Base-by-base conservation (phyloP, 1,284 basidiomycete genomes). In the Puccinia hordei region DNA sequence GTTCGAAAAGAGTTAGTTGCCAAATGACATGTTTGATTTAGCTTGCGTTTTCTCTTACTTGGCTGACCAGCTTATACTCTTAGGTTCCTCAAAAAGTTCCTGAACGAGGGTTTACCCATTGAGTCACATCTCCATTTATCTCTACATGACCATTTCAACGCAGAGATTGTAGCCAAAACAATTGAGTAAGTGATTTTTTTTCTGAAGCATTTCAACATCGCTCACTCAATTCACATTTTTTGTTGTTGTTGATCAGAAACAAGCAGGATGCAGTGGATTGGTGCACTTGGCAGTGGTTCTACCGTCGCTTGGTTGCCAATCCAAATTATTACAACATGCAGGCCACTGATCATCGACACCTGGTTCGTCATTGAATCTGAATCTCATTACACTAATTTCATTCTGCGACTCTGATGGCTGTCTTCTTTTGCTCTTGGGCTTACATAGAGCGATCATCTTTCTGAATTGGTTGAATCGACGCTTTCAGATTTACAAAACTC, bases 161-260 rank as follows among this genome's bases (percentile, higher is more conserved):
- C 96, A 0, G 97, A 99, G 87, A 97, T 99, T 83, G 95, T 95
- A 15, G 94, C 98, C 41, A 95, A 95, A 88, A 99, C 96, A 3
- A 97, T 99, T 82, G 95, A 98, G 87, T 84, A 85, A 53, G 79
- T 55, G 12, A 38, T 12, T 63, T 82, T 9, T 46, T 30, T 49
- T 8, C 59, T 22, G 1, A 19, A 41, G 83, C 84, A 0, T 82
- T 84, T 38, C 57, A 59, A 76, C 27, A 27, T 49, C 19, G 41
- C 33, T 65, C 38, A 38, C 61, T 73, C 13, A n/a, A n/a, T 38
- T 22, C 41, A 35, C 72, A n/a, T 24, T 10, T 24, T 41, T 6
- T 22, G 15, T 19, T 35, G 22, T 57, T 30, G 63, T 15, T 33
- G 55, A 73, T 75, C 33, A 76, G 74, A 33, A 97, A 96, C 87